Evolutionary conservation across 768 basidiomycete species (phyloP).

Genomic region (Candolleomyces eurysporus): DNA sequence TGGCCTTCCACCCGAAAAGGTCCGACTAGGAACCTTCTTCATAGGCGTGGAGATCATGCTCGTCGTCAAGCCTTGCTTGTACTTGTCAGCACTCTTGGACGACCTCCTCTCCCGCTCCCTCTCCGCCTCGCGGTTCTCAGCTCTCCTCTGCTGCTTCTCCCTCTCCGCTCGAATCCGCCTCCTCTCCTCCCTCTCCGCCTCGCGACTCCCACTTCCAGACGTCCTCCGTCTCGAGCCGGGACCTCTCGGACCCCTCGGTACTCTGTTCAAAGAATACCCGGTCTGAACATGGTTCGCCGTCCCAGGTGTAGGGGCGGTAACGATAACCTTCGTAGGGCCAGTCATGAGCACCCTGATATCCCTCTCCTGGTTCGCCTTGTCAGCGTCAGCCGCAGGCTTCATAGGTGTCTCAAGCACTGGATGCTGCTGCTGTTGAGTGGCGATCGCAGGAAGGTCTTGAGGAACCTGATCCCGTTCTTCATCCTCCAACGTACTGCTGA

Average conservation of each 20-base stretch:
- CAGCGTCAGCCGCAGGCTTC: constrained; percentile 3
- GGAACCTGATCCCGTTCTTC: not conserved
- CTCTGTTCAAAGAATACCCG: not conserved
- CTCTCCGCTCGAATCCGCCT: not conserved
- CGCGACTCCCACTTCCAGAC: not conserved
- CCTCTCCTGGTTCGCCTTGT: constrained; percentile 14
- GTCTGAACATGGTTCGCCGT: constrained; percentile 6
- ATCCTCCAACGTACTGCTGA: not conserved
- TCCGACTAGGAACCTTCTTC: constrained; percentile 1
- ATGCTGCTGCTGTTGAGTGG: not conserved
- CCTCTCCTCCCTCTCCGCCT: not conserved
- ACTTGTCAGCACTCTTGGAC: not conserved
- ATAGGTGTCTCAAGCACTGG: constrained; percentile 1
- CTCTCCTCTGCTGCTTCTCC: not conserved
- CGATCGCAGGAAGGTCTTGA: not conserved
- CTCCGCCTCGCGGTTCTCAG: no score
- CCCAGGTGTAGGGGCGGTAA: constrained; percentile 53
- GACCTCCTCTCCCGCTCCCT: no score
- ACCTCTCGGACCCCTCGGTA: not conserved
- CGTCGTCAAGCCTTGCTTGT: not conserved
- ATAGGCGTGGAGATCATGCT: not conserved
- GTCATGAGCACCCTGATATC: constrained; percentile 43
- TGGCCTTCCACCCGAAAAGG: not conserved
- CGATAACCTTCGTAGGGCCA: constrained; percentile 49
- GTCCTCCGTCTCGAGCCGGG: constrained; percentile 1